phyloP scores from a whole-genome alignment of 1,139 yeast species.

The Yueomyces sp. region DNA sequence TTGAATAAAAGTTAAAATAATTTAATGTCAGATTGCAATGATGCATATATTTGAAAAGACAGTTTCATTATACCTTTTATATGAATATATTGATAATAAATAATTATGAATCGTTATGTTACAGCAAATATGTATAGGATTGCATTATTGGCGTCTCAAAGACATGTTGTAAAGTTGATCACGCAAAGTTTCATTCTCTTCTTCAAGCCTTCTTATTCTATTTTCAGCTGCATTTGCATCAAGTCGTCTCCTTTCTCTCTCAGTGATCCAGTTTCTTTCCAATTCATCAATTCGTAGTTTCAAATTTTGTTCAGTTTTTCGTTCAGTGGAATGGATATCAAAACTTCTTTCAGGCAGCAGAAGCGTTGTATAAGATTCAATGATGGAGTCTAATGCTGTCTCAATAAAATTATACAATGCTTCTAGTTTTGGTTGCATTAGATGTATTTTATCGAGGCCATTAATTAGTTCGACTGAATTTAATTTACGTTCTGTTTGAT shows the following conservation, averaged over 20 bases:
- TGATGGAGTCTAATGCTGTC: slow-evolving; percentile 45
- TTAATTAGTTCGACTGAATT: slow-evolving; percentile 28
- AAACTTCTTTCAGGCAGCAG: background rate
- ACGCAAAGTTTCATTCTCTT: slow-evolving; percentile 36
- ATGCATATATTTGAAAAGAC: too few relatives aligned
- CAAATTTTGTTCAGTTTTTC: slow-evolving; percentile 3
- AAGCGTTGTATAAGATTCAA: slow-evolving; percentile 40
- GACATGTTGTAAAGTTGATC: slow-evolving; percentile 16
- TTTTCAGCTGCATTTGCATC: slow-evolving; percentile 44
- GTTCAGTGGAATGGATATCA: slow-evolving; percentile 1
- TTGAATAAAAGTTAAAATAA: too few relatives aligned
- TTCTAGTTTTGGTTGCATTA: slow-evolving; percentile 36
- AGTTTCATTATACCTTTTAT: too few relatives aligned
- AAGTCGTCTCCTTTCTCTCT: slow-evolving; percentile 53
- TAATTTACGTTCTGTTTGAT: slow-evolving; percentile 42
- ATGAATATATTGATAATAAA: too few relatives aligned
- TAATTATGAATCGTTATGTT: too few relatives aligned
- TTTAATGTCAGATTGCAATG: too few relatives aligned
- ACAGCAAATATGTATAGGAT: too few relatives aligned
- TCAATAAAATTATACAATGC: slow-evolving; percentile 46
- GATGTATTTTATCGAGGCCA: slow-evolving; percentile 16
- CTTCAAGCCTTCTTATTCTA: slow-evolving; percentile 41
- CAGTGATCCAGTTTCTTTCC: slow-evolving; percentile 54
- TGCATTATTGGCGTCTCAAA: background rate
- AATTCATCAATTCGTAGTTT: slow-evolving; percentile 42